These are phyloP conservation scores for Graphilbum ipis-grandicollis DNA, from an alignment of 2,329 filamentous ascomycete species.

Conservation along the genomic window DNA sequence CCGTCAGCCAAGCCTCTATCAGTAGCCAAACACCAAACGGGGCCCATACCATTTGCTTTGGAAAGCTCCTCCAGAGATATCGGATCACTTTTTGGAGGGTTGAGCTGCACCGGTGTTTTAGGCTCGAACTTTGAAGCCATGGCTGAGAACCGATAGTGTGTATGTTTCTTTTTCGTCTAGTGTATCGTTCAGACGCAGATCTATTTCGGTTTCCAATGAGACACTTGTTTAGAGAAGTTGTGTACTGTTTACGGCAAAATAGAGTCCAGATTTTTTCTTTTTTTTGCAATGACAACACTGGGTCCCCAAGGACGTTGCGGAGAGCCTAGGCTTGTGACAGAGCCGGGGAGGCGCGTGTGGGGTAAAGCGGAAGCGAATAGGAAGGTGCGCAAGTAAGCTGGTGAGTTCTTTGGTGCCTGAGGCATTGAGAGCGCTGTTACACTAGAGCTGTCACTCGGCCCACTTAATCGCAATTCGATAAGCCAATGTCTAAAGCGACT, in stretches of 20 bases:
- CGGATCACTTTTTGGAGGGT: slow-evolving; percentile 72
- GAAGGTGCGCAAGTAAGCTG: slow-evolving; percentile 2
- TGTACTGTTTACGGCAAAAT: too few relatives aligned
- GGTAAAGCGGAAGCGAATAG: slow-evolving; percentile 4
- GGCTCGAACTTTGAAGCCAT: slow-evolving; percentile 60
- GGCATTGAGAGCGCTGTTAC: slow-evolving; percentile 1
- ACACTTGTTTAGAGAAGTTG: not conserved
- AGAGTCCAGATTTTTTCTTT: too few relatives aligned
- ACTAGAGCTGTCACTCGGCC: too few relatives aligned
- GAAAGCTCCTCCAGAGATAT: slow-evolving; percentile 69
- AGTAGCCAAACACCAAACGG: not conserved
- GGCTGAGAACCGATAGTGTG: not conserved
- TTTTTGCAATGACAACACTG: not conserved
- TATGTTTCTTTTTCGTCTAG: too few relatives aligned
- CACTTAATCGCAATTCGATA: too few relatives aligned
- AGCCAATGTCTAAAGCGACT: too few relatives aligned
- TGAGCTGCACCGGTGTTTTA: slow-evolving; percentile 56
- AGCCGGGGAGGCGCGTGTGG: not conserved
- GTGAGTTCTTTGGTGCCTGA: slow-evolving; percentile 2
- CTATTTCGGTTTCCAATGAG: not conserved
- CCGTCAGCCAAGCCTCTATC: not conserved
- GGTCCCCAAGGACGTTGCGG: not conserved
- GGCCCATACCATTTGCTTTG: slow-evolving; percentile 61
- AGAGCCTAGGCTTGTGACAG: not conserved
- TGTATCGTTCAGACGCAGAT: too few relatives aligned